A percentile compares a stretch with the other conserved stretches of the same genome.
These are phyloP conservation scores for Aquilaria yunnanensis DNA, from an alignment of 345 rosid species.

Conservation along the genomic window DNA sequence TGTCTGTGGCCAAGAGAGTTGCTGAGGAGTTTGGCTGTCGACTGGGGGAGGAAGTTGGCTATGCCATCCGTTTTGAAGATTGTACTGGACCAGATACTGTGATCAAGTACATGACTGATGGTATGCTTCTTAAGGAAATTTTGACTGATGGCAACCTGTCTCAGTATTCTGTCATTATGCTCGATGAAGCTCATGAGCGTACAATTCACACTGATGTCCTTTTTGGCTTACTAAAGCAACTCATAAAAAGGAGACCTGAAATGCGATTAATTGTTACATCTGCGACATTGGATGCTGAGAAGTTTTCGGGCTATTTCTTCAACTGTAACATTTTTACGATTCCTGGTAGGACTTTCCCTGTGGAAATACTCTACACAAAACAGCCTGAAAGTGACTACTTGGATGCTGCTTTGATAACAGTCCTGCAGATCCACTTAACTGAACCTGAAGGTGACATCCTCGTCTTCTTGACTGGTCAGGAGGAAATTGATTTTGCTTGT, in stretches of 20 bases:
- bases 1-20: slow-evolving; percentile 73
- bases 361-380: slow-evolving; percentile 59
- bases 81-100: slow-evolving; percentile 71
- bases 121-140: slow-evolving; percentile 74
- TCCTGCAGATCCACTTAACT: slow-evolving; percentile 61
- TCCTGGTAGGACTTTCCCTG: slow-evolving; percentile 70
- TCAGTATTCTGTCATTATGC: slow-evolving; percentile 62
- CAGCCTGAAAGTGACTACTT: slow-evolving; percentile 72
- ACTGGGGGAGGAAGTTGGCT: slow-evolving; percentile 73
- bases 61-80: slow-evolving; percentile 66
- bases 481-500: slow-evolving; percentile 72
- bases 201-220: slow-evolving; percentile 72
- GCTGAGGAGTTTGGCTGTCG: slow-evolving; percentile 79
- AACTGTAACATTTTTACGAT: slow-evolving; percentile 67
- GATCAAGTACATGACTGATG: slow-evolving; percentile 80
- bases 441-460: slow-evolving; percentile 74
- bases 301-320: slow-evolving; percentile 64
- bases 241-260: slow-evolving; percentile 51
- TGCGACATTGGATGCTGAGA: slow-evolving; percentile 67
- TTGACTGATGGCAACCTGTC: slow-evolving; percentile 46
- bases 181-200: slow-evolving; percentile 82
- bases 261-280: slow-evolving; percentile 63
- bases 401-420: slow-evolving; percentile 63
- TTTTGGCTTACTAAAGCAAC: slow-evolving; percentile 58
- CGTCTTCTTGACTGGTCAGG: slow-evolving; percentile 69